Evolutionary conservation across 345 rosid species (phyloP).

Genomic region (Capsella bursapastoris): DNA sequence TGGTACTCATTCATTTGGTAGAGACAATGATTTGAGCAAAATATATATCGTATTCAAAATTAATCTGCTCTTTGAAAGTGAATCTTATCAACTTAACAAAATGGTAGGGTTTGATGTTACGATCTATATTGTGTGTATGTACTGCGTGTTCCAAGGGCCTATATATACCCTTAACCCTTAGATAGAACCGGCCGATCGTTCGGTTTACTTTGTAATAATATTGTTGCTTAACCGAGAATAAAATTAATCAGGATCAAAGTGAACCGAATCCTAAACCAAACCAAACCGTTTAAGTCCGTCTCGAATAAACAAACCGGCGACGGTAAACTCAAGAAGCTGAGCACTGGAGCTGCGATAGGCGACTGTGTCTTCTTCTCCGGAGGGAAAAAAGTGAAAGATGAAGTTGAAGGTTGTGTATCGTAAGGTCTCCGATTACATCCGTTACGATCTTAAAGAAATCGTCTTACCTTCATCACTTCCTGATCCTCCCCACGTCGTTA

Average conservation of each 20-base stretch:
- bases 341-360: slow-evolving; percentile 1
- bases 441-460: slow-evolving; percentile 86
- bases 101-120: no score
- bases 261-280: slow-evolving; percentile 30
- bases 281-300: background rate
- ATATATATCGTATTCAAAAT: background rate
- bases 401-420: slow-evolving; percentile 60
- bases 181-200: no score
- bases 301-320: background rate
- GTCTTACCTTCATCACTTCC: slow-evolving; percentile 92
- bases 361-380: slow-evolving; percentile 23
- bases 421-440: slow-evolving; percentile 71
- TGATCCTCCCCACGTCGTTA: slow-evolving; percentile 80
- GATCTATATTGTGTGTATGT: background rate
- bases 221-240: background rate
- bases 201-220: no score
- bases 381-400: slow-evolving; percentile 42
- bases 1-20: slow-evolving; percentile 10
- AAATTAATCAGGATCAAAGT: background rate
- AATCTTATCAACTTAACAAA: background rate
- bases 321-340: background rate
- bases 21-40: background rate
- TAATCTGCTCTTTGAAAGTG: background rate
- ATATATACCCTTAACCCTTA: no score
- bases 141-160: background rate